Conservation (phyloP, 768 basidiomycete species). For the Sarcodon sp. region DNA sequence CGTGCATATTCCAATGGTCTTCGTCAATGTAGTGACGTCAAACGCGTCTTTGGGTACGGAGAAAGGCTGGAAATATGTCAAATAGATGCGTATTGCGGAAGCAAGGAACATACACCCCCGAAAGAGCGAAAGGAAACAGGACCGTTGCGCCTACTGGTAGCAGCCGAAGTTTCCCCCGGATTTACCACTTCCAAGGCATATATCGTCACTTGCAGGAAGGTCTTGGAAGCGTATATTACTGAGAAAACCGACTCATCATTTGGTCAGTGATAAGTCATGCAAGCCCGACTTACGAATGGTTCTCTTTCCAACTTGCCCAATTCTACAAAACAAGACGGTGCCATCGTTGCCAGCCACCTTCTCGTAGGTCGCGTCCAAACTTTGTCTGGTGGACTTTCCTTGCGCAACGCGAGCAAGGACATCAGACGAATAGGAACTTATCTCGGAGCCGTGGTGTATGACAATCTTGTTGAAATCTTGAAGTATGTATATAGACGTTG, state of each 20-base stretch:
- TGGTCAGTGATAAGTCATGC: neutral
- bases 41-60: conserved; percentile 63
- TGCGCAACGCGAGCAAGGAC: conserved; percentile 47
- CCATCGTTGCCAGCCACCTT: conserved; percentile 40
- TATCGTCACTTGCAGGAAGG: conserved; percentile 43
- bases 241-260: neutral
- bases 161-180: conserved; percentile 23
- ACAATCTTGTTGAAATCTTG: conserved; percentile 54
- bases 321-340: conserved; percentile 48
- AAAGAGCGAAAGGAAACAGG: conserved; percentile 40
- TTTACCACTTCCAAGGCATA: conserved; percentile 46
- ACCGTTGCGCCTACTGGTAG: conserved; percentile 8
- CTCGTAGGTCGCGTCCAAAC: conserved; percentile 47
- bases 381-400: conserved; percentile 30
- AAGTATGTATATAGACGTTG: conserved; percentile 44
- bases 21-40: conserved; percentile 43
- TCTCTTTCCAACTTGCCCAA: conserved; percentile 37
- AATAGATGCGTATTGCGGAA: neutral
- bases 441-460: conserved; percentile 41
- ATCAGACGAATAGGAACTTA: conserved; percentile 62
- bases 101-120: conserved; percentile 40
- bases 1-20: conserved; percentile 54
- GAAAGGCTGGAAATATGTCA: conserved; percentile 31
- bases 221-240: conserved; percentile 66
- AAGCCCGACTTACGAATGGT: conserved; percentile 35